Evolutionary conservation across 345 rosid genomes (phyloP), one percentile per base, ranked within the genome.

Genomic region (Syzygium aromaticum): DNA sequence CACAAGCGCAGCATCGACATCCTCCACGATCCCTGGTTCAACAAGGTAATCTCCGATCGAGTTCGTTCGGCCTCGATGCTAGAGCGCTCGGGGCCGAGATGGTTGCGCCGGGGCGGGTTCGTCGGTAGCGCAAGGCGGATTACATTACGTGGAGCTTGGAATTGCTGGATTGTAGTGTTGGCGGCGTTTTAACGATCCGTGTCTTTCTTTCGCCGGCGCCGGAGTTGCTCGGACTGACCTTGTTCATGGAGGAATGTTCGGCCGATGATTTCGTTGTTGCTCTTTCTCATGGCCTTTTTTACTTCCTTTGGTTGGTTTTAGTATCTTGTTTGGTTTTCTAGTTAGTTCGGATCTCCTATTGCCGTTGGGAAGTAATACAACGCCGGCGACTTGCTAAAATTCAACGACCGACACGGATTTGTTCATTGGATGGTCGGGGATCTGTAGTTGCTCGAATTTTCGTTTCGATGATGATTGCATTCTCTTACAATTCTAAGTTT

Each of bases 1-100:
- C 98, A 98, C 92, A 98, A 98, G 93, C 97, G 98, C 86, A 96
- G 99, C 89, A 93, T 96, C 84, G 99, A 98, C 64, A 96, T 96
- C 87, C 99, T 98, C 88, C 99, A 96, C 86, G 99, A 98, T 90
- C 99, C 99, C 84, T 96, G 98, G 99, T 98, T 98, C 95, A 98
- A 98, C 90, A 98, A 95, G 98, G 99, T 94, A 49, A 63, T 38
- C 49, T 38, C 49, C 7, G 11, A n/a, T 17, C 17, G 7, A 6
- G 38, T 6, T 17, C 23, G 40, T 0, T 30, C 43, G 78, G 78
- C 43, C 19, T 64, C 78, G 23, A 19, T 64, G 40, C 2, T 33
- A 63, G 40, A 7, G 77, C 43, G 78, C 43, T 1, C 3, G 43
- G 2, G 43, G 11, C 78, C 78, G 78, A 33, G 78, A 17, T 5